Percentiles rank a stretch among this genome's conserved stretches.
Evolutionary conservation across 2,329 filamentous ascomycete genomes (phyloP).

Genomic region (Pseudocercospora eumusae): DNA sequence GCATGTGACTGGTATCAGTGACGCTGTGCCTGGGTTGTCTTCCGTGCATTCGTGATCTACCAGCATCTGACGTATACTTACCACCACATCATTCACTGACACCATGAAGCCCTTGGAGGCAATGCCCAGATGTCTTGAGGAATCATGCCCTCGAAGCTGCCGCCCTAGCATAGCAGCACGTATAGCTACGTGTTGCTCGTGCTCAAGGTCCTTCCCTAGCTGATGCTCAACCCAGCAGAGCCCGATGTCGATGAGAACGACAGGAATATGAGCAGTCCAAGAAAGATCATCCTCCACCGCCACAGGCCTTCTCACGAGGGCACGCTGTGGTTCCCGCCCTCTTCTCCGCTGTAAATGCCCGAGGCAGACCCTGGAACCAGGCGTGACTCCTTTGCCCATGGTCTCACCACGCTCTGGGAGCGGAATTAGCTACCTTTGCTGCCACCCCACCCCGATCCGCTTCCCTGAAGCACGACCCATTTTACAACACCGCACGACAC

Average conservation of each 20-base stretch:
- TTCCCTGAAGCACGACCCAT: slow-evolving; percentile 7
- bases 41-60: not conserved
- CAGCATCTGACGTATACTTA: slow-evolving; percentile 1
- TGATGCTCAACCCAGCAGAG: not conserved
- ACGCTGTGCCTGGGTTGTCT: not conserved
- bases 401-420: not conserved
- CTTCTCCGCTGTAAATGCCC: not conserved
- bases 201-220: not conserved
- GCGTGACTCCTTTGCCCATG: not conserved
- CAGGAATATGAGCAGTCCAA: slow-evolving; percentile 6
- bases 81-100: slow-evolving; percentile 12
- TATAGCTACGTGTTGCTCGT: not conserved
- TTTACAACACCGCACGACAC: slow-evolving; percentile 2
- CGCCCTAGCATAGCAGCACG: not conserved
- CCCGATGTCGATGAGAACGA: slow-evolving; percentile 2
- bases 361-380: not conserved
- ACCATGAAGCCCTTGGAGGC: slow-evolving; percentile 11
- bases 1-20: not conserved
- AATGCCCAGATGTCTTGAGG: slow-evolving; percentile 22
- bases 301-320: not conserved
- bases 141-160: not conserved
- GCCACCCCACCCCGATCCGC: not conserved
- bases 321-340: not conserved
- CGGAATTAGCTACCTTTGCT: not conserved
- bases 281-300: not conserved